Evolutionary conservation across 768 basidiomycete genomes (phyloP), one percentile per base, ranked within the genome.

Genomic region (Megacollybia marginata): DNA sequence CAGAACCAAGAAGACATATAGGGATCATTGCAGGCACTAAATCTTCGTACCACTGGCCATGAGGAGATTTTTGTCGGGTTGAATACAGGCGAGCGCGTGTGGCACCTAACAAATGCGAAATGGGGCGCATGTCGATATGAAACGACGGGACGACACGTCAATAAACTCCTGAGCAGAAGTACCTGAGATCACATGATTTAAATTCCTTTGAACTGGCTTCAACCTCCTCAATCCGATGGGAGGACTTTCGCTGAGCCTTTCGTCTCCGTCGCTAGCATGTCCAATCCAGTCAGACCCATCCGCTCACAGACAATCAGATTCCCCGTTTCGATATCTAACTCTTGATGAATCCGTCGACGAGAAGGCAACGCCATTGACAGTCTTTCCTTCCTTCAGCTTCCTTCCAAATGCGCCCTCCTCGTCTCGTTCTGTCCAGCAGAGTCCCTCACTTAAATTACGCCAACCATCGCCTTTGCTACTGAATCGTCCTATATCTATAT

Each of bases 21-120:
- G 88, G 89, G 45, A 90, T 66, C 86, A 90, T 90, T 32, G 78
- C 79, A 23, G 89, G 89, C 35, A 85, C 65, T 45, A 83, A 73
- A 47, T 80, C 74, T 42, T 79, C 69, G 63, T 92, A 92, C 74
- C 84, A 82, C 55, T 73, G 68, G 6, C 76, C 76, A 62, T 90
- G 85, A 10, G 71, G 66, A 31, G 76, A 80, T 49, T 42, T 59
- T 60, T 53, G 58, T 31, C 11, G 4, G 5, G 23, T 44, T 44
- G 44, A 44, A n/a, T 44, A 28, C 23, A 28, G 23, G 6, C 23
- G 23, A 28, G 23, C 23, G 4, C 6, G 23, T 28, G 23, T 28
- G 23, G 23, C 23, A 6, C 6, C 6, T 6, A 28, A 28, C 23
- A 28, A 6, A 6, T 6, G 23, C 23, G 23, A 28, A 28, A 28